Evolutionary conservation across 441 rosid species (phyloP), one percentile per base, ranked within the genome.

Genomic region (Biscutella laevigata): DNA sequence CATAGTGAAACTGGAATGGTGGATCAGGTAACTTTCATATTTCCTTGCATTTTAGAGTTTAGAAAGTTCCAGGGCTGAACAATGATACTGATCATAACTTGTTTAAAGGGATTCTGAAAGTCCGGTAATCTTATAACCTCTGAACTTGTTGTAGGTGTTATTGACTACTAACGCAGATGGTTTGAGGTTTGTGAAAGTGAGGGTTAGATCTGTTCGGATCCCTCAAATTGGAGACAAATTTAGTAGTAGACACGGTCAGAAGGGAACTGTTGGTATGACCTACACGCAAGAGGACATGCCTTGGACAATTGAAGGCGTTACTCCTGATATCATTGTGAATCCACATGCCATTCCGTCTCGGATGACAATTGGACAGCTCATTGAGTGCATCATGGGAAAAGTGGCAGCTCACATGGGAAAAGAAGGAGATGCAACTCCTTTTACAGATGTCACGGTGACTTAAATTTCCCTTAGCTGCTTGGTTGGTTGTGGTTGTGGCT

Each of bases 321-420:
- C 89, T 7, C 98, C 98, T 1, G 95, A 92, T 61, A 84, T 92
- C 19, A 78, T 92, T 16, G 95, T 92, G 66, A 92, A 92, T 57
- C 99, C 96, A 6, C 97, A 92, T 73, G 99, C 99, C 58, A 88
- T 92, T 76, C 99, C 99, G 42, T 92, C 97, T 54, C 95, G 95
- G 16, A 92, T 92, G 99, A 92, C 97, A 6, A 88, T 88, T 53
- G 95, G 99, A 36, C 99, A 92, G 84, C 95, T 88, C 38, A 88
- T 92, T 53, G 96, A 92, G 74, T 88, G 99, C 71, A 88, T 92
- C 59, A 92, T 86, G 98, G 96, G 98, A 50, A 88, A 92, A 78
- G 98, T 92, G 69, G 97, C 96, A 9, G 95, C 95, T 49, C 97
- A 88, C 71, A 88, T 92, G 99, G 99, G 99, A 45, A 88, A 88